Base-by-base conservation (phyloP, 2,329 filamentous ascomycete species). In the Venturiaceae sp. region DNA sequence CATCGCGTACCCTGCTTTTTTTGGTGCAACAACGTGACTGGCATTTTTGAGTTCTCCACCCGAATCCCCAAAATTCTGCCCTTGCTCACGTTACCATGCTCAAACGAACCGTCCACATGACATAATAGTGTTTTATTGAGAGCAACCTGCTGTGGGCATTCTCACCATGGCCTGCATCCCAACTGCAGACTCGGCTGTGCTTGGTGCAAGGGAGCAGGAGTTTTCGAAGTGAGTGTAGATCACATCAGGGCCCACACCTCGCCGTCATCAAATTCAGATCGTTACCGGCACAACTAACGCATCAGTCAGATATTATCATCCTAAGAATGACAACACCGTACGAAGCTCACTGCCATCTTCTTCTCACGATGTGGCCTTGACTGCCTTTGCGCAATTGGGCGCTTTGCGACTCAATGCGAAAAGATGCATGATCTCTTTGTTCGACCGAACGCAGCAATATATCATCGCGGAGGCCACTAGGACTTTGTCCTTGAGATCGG, bases 401-500 rank as follows among this genome's bases (percentile, higher is more conserved):
- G 71, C 78, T 9, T 71, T 81, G 58, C 71, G 78, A 0, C 69
- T 81, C 41, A 70, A 74, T 16, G 73, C 74, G 30, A 74, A 77
- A 60, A 74, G 79, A 37, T 74, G 72, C 44, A 75, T 82, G 68
- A 73, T 82, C 23, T 77, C 77, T 54, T 67, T 82, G 19, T 74
- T 80, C 55, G 76, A 77, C 60, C 66, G 67, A 5, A 67, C 70
- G 3, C 71, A 69, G 11, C 77, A 81, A 66, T 80, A 77, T 58
- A 74, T 82, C 53, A 71, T 82, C 44, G 78, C 78, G 37, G 79
- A 82, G 63, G 75, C 76, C 8, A 81, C 79, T 1, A 72, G 71
- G 50, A 75, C 73, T 1, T 62, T 79, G 3, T 74, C 75, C 5
- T 66, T 78, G 6, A 69, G 70, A 23, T 64, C 67, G 2, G 70